These are phyloP conservation scores for Crepidotus sp. DNA, from an alignment of 1,284 basidiomycete species.

Conservation along the genomic window DNA sequence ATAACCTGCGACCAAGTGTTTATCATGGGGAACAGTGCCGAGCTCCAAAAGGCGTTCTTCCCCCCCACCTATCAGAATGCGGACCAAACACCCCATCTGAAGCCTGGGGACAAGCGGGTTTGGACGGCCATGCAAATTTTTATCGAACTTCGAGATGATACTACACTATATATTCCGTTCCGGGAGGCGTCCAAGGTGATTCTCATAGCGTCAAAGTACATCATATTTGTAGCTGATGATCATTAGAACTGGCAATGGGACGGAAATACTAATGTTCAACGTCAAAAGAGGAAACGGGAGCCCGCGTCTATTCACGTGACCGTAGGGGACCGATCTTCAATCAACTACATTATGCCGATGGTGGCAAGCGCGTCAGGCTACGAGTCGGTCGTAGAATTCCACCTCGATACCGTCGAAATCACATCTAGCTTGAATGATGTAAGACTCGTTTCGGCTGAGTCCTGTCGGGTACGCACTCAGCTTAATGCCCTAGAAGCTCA, in stretches of 20 bases:
- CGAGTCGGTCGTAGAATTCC: slow-evolving; percentile 68
- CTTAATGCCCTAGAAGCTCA: not conserved
- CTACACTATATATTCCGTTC: slow-evolving; percentile 75
- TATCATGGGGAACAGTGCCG: slow-evolving; percentile 38
- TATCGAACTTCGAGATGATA: slow-evolving; percentile 69
- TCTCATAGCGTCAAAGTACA: not conserved
- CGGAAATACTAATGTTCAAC: slow-evolving; percentile 39
- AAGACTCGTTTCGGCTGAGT: slow-evolving; percentile 64
- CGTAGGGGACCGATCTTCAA: slow-evolving; percentile 73
- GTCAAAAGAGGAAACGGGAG: slow-evolving; percentile 49
- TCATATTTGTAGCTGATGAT: not conserved
- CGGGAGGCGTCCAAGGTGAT: slow-evolving; percentile 75
- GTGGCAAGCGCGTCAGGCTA: slow-evolving; percentile 67
- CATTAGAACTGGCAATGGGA: slow-evolving; percentile 83
- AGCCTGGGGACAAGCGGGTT: slow-evolving; percentile 70
- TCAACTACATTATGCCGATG: slow-evolving; percentile 79
- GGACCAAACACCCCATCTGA: slow-evolving; percentile 45
- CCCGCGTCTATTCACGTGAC: slow-evolving; percentile 65
- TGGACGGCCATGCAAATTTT: slow-evolving; percentile 77
- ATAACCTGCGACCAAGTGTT: not conserved
- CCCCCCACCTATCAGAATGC: slow-evolving; percentile 68
- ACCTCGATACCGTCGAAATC: slow-evolving; percentile 72
- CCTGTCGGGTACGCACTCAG: slow-evolving; percentile 51
- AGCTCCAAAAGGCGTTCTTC: slow-evolving; percentile 75
- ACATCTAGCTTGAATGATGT: slow-evolving; percentile 85